Percentiles rank a stretch among this genome's conserved stretches.
These are phyloP conservation scores for Rhytidiadelphus loreus DNA, from an alignment of 225 moss, liverwort and hornwort genomes.

Conservation along the genomic window DNA sequence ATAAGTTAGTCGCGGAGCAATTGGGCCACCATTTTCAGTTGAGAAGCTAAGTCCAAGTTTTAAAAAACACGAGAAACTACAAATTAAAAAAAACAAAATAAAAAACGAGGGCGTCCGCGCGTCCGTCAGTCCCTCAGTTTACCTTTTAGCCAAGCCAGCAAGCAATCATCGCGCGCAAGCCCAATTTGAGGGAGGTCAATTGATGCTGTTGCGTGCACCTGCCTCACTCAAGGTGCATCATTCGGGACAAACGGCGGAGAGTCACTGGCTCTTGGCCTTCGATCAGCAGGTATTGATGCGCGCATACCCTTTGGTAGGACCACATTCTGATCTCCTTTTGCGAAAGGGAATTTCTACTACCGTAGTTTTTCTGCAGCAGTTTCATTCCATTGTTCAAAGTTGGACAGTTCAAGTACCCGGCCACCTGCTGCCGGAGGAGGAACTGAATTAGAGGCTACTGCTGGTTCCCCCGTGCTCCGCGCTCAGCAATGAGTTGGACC, in stretches of 20 bases:
- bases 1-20: not conserved
- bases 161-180: not conserved
- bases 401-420: not conserved
- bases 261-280: not conserved
- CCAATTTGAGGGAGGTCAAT: not conserved
- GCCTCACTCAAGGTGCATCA: not conserved
- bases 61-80: not conserved
- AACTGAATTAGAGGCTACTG: not conserved
- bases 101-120: not conserved
- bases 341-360: not conserved
- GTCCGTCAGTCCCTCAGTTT: not conserved
- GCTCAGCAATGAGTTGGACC: not conserved
- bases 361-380: not conserved
- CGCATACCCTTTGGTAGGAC: not conserved
- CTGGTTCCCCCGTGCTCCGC: not conserved
- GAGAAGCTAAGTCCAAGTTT: not conserved
- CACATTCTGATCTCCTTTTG: not conserved
- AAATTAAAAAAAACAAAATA: too few species aligned
- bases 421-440: not conserved
- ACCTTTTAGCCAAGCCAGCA: not conserved
- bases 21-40: not conserved
- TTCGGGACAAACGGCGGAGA: not conserved
- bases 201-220: not conserved
- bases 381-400: not conserved
- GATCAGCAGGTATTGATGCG: not conserved